These are phyloP conservation scores for Meredithiella fracta DNA, from an alignment of 2,329 filamentous ascomycete species.

Conservation along the genomic window DNA sequence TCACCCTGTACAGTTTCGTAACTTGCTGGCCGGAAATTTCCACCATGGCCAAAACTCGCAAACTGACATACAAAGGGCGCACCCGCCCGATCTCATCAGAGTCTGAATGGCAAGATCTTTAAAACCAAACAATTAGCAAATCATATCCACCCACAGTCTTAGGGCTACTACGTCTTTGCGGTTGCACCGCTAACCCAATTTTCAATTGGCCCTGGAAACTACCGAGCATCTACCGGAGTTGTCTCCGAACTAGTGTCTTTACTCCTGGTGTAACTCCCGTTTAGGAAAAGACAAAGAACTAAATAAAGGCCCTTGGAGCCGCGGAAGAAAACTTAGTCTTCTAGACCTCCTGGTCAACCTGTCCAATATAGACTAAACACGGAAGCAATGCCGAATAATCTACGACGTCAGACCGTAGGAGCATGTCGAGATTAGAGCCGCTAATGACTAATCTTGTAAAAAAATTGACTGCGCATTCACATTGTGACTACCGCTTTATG, in stretches of 20 bases:
- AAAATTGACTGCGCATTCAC: background rate
- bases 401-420: background rate
- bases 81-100: background rate
- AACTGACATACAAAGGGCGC: too few relatives aligned
- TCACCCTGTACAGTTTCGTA: too few relatives aligned
- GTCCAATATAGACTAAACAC: background rate
- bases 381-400: background rate
- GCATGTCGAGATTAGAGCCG: background rate
- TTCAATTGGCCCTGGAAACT: background rate
- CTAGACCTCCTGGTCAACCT: background rate
- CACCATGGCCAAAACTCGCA: too few relatives aligned
- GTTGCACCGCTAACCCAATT: background rate
- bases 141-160: background rate
- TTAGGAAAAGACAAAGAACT: background rate
- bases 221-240: background rate
- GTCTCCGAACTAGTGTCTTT: background rate
- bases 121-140: background rate
- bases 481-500: background rate
- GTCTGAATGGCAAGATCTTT: background rate
- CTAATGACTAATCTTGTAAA: background rate
- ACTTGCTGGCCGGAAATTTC: too few relatives aligned
- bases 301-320: too few relatives aligned
- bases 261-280: slow-evolving; percentile 1
- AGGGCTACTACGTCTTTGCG: background rate
- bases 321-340: background rate